Evolutionary conservation across 2,329 filamentous ascomycete genomes (phyloP), one percentile per base, ranked within the genome.

Genomic region (Beauveria medogensis): DNA sequence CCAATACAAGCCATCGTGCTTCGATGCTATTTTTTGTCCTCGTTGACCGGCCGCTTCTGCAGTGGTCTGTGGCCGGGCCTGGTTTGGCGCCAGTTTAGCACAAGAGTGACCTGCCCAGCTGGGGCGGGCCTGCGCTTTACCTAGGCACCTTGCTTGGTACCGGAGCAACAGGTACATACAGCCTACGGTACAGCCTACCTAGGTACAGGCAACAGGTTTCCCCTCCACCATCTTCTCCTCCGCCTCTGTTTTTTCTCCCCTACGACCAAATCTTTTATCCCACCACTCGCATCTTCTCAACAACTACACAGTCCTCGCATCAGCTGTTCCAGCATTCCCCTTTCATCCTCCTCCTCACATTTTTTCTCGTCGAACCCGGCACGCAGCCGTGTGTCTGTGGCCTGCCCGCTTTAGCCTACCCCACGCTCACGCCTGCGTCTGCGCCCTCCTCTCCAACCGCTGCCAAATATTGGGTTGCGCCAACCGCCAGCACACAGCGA

Each of bases 381-480:
- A 24, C 43, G 41, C 40, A 47, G 41, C 26, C 40, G 54, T 22
- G 41, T 46, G 26, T 43, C 40, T 41, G 20, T 57, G 40, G 44
- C 24, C 28, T 51, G 46, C 46, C 43, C 40, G 53, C 53, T 9
- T 26, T 34, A 37, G 28, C 30, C 22, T 59, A 52, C 56, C 56
- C 56, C 56, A 59, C 56, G 56, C 56, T 34, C 56, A 22, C 34
- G 22, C 47, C 47, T 50, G 56, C 56, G 56, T 57, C 43, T 57
- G 54, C 54, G 43, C 54, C 56, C 56, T 59, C 56, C 41, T 59
- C 56, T 52, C 56, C 56, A 59, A 47, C 56, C 56, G 56, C 47
- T 59, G 47, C 56, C 26, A 51, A 52, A 59, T 44, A 51, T 59
- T 51, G 41, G 47, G 47, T 59, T 59, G 56, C 56, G 56, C 56